phyloP scores from a whole-genome alignment of 139 green algal genomes.

The Coelastrella sp. region DNA sequence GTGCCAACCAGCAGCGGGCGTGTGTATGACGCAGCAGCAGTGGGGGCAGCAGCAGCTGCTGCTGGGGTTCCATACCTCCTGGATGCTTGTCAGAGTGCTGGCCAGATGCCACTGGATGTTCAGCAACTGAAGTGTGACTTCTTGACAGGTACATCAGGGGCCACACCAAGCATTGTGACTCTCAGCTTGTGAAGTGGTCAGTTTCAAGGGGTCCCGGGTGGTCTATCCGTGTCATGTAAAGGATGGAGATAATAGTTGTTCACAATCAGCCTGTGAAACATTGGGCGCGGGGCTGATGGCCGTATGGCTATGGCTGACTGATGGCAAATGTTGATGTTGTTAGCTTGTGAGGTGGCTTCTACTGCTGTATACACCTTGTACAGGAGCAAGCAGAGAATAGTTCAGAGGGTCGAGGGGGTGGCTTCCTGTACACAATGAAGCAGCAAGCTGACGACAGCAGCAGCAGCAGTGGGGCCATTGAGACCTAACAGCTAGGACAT shows the following conservation, averaged over 20 bases:
- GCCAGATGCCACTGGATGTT: slow-evolving; percentile 79
- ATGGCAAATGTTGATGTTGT: too few species aligned
- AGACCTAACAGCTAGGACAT: neutral
- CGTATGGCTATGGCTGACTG: too few species aligned
- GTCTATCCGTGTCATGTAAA: neutral
- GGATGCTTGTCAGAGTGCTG: slow-evolving; percentile 82
- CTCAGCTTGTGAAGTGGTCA: slow-evolving; percentile 44
- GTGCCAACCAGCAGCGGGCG: slow-evolving; percentile 73
- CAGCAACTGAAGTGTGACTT: slow-evolving; percentile 72
- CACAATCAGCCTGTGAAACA: too few species aligned
- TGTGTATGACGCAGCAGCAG: slow-evolving; percentile 36
- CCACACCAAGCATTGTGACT: slow-evolving; percentile 49
- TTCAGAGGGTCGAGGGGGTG: too few species aligned
- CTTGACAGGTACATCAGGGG: slow-evolving; percentile 55
- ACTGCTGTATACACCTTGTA: too few species aligned
- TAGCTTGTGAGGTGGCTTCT: too few species aligned
- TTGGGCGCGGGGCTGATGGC: too few species aligned
- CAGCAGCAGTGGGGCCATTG: neutral
- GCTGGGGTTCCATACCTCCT: slow-evolving; percentile 73
- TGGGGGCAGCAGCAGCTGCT: slow-evolving; percentile 32
- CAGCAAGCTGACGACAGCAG: slow-evolving; percentile 64
- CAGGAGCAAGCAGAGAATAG: too few species aligned
- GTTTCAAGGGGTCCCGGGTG: too few species aligned
- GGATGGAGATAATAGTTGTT: neutral
- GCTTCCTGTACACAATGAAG: neutral